A percentile compares a stretch with the other conserved stretches of the same genome.
Conservation (phyloP, 2,329 filamentous ascomycete species). For the Fusarium newnesense region DNA sequence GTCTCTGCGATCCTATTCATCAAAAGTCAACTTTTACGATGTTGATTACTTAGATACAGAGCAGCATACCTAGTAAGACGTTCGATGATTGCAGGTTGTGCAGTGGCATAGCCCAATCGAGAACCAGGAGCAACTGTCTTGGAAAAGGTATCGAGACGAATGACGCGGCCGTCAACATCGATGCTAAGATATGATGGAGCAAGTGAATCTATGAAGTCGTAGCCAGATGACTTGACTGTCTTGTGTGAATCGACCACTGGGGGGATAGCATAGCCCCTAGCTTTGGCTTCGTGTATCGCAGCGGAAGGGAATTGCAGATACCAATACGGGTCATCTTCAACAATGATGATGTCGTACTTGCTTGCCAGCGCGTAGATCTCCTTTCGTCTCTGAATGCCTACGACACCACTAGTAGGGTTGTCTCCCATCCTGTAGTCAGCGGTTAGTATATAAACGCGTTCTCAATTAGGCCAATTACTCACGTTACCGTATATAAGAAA, state of each 20-base stretch:
- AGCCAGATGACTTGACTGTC: slow-evolving; percentile 65
- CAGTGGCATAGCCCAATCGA: slow-evolving; percentile 89
- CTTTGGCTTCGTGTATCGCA: slow-evolving; percentile 60
- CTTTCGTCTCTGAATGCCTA: slow-evolving; percentile 77
- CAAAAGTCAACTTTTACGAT: slow-evolving; percentile 6
- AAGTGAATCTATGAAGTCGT: slow-evolving; percentile 82
- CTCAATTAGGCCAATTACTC: slow-evolving; percentile 51
- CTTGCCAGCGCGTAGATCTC: slow-evolving; percentile 84
- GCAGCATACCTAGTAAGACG: slow-evolving; percentile 60
- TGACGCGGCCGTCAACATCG: slow-evolving; percentile 86
- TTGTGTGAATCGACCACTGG: slow-evolving; percentile 45
- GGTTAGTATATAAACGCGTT: neutral
- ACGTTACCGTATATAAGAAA: slow-evolving; percentile 91
- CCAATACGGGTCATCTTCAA: slow-evolving; percentile 97
- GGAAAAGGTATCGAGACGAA: slow-evolving; percentile 92
- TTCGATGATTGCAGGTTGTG: slow-evolving; percentile 81
- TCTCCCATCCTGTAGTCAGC: slow-evolving; percentile 65
- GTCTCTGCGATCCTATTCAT: slow-evolving; percentile 75
- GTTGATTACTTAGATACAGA: neutral
- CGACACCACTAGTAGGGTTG: slow-evolving; percentile 83
- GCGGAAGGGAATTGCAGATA: slow-evolving; percentile 89
- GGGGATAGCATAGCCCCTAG: slow-evolving; percentile 52
- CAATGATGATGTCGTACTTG: slow-evolving; percentile 87
- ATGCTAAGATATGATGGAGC: slow-evolving; percentile 84
- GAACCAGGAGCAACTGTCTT: slow-evolving; percentile 93